These are phyloP conservation scores for Colletotrichum kahawae DNA, from an alignment of 2,329 filamentous ascomycete species.

Conservation along the genomic window DNA sequence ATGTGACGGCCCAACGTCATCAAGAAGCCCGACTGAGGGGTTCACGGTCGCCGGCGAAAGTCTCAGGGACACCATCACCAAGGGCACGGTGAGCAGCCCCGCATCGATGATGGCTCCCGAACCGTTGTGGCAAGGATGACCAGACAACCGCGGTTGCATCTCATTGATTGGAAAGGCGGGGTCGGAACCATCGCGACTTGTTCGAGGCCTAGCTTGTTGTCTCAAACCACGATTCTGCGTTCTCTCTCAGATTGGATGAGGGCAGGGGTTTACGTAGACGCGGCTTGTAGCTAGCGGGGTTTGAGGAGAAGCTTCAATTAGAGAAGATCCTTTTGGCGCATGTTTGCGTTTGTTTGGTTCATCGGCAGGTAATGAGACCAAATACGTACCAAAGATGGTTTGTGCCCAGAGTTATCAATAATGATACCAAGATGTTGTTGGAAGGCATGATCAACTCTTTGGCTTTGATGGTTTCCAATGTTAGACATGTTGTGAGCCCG, in stretches of 20 bases:
- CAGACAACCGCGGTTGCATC: not conserved
- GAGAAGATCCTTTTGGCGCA: not conserved
- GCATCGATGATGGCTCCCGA: not conserved
- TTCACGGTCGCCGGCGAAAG: not conserved
- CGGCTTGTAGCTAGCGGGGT: not conserved
- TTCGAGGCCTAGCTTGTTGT: not conserved
- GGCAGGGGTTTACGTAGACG: not conserved
- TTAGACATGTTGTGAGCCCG: too few relatives aligned
- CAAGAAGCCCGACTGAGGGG: not conserved
- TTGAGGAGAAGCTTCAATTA: not conserved
- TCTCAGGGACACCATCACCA: not conserved
- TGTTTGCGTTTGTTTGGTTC: not conserved
- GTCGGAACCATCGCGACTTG: not conserved
- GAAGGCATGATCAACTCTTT: not conserved
- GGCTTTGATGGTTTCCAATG: too few relatives aligned
- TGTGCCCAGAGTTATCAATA: not conserved
- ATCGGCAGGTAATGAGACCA: not conserved
- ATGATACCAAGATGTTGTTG: not conserved
- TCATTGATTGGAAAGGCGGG: not conserved
- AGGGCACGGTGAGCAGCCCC: slow-evolving; percentile 4
- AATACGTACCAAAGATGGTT: not conserved
- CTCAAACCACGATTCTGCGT: not conserved
- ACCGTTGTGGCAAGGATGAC: not conserved
- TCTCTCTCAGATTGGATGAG: not conserved
- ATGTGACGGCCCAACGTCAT: not conserved